Conservation (phyloP, 129 eudicot species). For the Dittrichia graveolens region DNA sequence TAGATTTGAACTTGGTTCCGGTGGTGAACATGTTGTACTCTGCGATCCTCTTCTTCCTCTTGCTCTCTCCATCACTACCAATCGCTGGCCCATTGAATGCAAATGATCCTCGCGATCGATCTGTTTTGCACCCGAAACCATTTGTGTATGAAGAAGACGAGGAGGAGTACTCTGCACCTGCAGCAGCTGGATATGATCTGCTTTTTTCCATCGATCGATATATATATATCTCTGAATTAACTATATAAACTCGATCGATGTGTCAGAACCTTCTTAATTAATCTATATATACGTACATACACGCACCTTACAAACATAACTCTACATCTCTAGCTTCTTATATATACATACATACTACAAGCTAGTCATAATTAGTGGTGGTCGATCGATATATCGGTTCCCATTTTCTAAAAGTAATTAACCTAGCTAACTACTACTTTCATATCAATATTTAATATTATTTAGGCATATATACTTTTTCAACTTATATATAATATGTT, state of each 20-base stretch:
- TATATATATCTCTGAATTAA: neutral
- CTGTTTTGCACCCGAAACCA: constrained; percentile 30
- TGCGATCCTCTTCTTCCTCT: constrained; percentile 85
- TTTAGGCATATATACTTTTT: no score
- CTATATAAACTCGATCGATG: neutral
- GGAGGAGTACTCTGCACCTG: constrained; percentile 44
- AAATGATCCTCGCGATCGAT: constrained; percentile 40
- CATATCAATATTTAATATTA: no score
- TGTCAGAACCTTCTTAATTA: no score
- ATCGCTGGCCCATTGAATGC: constrained; percentile 61
- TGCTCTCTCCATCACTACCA: constrained; percentile 51
- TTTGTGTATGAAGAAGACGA: constrained; percentile 36
- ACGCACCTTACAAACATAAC: no score
- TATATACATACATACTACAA: no score
- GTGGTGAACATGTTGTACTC: constrained; percentile 66
- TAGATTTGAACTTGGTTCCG: constrained; percentile 69
- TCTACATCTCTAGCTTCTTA: no score
- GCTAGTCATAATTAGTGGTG: no score
- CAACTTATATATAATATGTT: no score
- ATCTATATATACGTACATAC: no score
- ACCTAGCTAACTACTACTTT: no score
- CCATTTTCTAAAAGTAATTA: no score
- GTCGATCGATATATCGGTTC: no score
- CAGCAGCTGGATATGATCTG: constrained; percentile 47
- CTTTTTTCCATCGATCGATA: constrained; percentile 65